phyloP scores from a whole-genome alignment of 352 stramenopile species.

The Phytopythium aichiense region DNA sequence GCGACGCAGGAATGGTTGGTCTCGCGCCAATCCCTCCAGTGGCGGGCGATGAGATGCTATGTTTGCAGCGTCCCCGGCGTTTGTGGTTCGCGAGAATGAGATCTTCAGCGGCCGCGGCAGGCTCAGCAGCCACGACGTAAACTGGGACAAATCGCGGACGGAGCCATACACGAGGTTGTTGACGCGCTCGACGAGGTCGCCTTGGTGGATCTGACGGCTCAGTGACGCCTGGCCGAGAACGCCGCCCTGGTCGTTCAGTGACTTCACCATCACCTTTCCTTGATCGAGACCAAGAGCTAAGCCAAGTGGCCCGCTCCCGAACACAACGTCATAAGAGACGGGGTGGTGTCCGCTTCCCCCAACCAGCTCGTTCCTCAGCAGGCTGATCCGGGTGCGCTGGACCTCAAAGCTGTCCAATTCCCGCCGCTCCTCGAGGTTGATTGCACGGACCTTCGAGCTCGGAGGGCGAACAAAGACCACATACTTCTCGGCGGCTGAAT shows the following conservation, averaged over 20 bases:
- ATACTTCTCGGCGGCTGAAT: slow-evolving; percentile 24
- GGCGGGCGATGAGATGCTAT: slow-evolving; percentile 10
- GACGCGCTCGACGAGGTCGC: slow-evolving; percentile 73
- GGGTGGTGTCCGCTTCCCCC: slow-evolving; percentile 8
- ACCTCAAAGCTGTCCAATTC: slow-evolving; percentile 19
- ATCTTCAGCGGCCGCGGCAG: slow-evolving; percentile 66
- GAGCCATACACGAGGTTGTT: slow-evolving; percentile 62
- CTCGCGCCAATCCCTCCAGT: slow-evolving; percentile 19
- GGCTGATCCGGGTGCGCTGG: slow-evolving; percentile 24
- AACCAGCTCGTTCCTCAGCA: slow-evolving; percentile 20
- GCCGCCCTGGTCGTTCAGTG: slow-evolving; percentile 69
- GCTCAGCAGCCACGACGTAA: slow-evolving; percentile 65
- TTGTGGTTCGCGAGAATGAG: slow-evolving; percentile 44
- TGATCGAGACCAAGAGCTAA: slow-evolving; percentile 69
- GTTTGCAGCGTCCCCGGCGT: background rate
- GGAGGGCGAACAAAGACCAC: slow-evolving; percentile 34
- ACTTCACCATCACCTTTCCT: slow-evolving; percentile 71
- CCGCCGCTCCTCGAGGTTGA: slow-evolving; percentile 21
- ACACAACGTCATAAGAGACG: slow-evolving; percentile 55
- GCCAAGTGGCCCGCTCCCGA: slow-evolving; percentile 64
- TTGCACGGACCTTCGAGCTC: slow-evolving; percentile 34
- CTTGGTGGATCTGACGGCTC: slow-evolving; percentile 48
- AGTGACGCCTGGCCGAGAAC: slow-evolving; percentile 67
- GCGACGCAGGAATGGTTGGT: slow-evolving; percentile 18
- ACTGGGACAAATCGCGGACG: slow-evolving; percentile 74